phyloP scores from a whole-genome alignment of 139 green algal genomes.

The Pseudopediastrum boryanum region DNA sequence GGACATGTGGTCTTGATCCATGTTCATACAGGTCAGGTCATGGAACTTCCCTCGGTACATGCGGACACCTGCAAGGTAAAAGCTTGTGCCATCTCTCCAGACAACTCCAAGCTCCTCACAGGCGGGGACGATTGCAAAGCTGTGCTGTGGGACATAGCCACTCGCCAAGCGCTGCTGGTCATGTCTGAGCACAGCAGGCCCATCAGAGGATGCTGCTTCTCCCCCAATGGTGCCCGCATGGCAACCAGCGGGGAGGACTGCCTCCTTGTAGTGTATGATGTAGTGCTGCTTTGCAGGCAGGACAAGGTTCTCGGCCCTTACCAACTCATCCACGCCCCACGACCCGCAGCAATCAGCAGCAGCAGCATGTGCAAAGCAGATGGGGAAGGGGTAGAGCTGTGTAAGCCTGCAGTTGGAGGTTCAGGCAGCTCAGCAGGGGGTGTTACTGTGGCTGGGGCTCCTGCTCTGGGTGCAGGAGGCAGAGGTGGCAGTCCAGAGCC shows the following conservation, averaged over 20 bases:
- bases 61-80: conserved; percentile 29
- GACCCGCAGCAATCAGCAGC: conserved; percentile 4
- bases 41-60: conserved; percentile 22
- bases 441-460: not conserved
- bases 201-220: conserved; percentile 12
- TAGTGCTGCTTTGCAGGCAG: conserved; percentile 23
- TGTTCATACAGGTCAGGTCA: not conserved
- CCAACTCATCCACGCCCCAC: not conserved
- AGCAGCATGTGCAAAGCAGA: not conserved
- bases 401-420: too few relatives aligned
- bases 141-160: conserved; percentile 31
- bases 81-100: conserved; percentile 20
- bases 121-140: conserved; percentile 19
- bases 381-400: not conserved
- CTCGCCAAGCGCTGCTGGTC: not conserved
- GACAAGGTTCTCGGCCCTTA: not conserved
- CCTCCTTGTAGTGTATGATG: conserved; percentile 14
- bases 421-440: conserved; percentile 21
- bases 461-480: not conserved
- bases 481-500: not conserved
- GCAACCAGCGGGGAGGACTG: conserved; percentile 14
- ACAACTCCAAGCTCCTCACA: conserved; percentile 1
- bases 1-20: conserved; percentile 3
- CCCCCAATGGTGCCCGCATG: conserved; percentile 9
- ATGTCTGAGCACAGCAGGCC: conserved; percentile 25